Conservation (phyloP, 441 rosid genomes). For the Pelargonium hybrid region DNA sequence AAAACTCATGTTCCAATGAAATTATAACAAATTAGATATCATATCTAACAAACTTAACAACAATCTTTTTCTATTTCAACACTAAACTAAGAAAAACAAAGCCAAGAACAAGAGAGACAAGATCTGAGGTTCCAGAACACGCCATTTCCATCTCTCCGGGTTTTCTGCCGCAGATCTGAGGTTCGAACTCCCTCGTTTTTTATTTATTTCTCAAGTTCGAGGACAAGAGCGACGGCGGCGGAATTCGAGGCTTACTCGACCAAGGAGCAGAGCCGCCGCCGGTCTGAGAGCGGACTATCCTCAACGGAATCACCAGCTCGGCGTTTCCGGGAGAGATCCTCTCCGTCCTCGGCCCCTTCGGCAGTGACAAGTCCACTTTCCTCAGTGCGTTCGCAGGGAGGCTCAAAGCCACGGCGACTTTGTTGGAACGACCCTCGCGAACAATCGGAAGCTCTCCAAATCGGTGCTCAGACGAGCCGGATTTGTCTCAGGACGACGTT, state of each 20-base stretch:
- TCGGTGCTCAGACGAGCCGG: conserved; percentile 54
- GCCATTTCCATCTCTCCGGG: not conserved
- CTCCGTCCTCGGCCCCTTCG: conserved; percentile 88
- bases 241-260: conserved; percentile 30
- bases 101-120: too few species aligned
- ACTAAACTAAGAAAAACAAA: too few species aligned
- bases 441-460: conserved; percentile 39
- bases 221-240: conserved; percentile 18
- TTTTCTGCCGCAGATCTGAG: not conserved
- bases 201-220: conserved; percentile 32
- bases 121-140: too few species aligned
- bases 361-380: conserved; percentile 80
- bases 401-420: conserved; percentile 32
- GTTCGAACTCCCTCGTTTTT: not conserved
- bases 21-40: too few species aligned
- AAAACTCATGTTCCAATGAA: too few species aligned
- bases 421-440: conserved; percentile 54
- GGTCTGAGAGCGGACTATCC: conserved; percentile 43
- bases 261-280: conserved; percentile 19
- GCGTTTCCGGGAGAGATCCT: conserved; percentile 80
- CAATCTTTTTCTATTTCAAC: too few species aligned
- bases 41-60: too few species aligned
- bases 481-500: conserved; percentile 82
- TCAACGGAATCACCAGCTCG: conserved; percentile 66
- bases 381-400: conserved; percentile 71